phyloP scores from a whole-genome alignment of 2,329 filamentous ascomycete genomes.

The Beauveria brongniartii region DNA sequence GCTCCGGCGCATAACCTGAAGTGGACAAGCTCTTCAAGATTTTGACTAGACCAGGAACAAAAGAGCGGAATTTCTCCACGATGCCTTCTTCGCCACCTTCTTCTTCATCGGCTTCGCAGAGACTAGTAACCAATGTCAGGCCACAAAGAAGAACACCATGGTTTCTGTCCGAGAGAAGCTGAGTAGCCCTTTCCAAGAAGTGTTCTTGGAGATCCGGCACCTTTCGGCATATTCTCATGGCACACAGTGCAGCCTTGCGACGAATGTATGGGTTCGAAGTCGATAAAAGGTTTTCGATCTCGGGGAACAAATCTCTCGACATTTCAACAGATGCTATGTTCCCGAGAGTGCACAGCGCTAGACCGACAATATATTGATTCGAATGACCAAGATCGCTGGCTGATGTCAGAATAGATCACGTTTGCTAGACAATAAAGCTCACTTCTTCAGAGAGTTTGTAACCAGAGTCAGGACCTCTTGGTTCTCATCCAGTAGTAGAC shows the following conservation, averaged over 20 bases:
- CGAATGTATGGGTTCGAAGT: constrained; percentile 98
- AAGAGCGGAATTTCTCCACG: constrained; percentile 81
- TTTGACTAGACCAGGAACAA: constrained; percentile 79
- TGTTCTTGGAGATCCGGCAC: constrained; percentile 96
- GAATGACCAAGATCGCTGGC: constrained; percentile 86
- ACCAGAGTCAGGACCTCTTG: constrained; percentile 96
- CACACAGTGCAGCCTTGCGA: constrained; percentile 94
- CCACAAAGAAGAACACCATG: constrained; percentile 93
- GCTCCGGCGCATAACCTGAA: constrained; percentile 93
- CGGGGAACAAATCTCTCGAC: constrained; percentile 92
- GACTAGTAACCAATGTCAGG: constrained; percentile 78
- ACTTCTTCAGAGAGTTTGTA: constrained; percentile 98
- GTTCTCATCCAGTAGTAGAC: constrained; percentile 93
- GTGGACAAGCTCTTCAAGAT: constrained; percentile 87
- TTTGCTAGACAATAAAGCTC: constrained; percentile 21
- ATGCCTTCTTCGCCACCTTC: constrained; percentile 86
- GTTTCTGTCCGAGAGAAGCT: constrained; percentile 84
- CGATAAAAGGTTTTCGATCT: constrained; percentile 85
- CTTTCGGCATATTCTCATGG: constrained; percentile 97
- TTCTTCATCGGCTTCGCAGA: constrained; percentile 91
- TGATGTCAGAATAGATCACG: constrained; percentile 11
- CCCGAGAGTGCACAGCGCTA: constrained; percentile 90
- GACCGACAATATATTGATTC: constrained; percentile 96
- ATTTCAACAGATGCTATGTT: constrained; percentile 98
- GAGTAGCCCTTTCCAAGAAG: constrained; percentile 88